Base-by-base conservation (phyloP, 2,329 filamentous ascomycete genomes). In the Diplodia intermedia region DNA sequence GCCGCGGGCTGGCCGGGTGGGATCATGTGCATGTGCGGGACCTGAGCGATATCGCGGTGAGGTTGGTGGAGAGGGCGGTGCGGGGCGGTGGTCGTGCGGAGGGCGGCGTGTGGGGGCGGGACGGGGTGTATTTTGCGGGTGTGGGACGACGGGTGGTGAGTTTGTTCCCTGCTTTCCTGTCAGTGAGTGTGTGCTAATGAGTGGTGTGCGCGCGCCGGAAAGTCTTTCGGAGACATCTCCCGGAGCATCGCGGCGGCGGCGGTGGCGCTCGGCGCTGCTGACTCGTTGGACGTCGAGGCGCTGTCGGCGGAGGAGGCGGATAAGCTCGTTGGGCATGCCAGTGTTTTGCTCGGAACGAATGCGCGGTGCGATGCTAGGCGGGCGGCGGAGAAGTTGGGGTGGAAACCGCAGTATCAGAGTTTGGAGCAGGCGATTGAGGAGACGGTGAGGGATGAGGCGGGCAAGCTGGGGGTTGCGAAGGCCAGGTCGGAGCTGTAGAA, bases 311-410 rank as follows among this genome's bases (percentile, higher is more conserved):
- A 82, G 5, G 84, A 86, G 4, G 82, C 84, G 3, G 79, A 82
- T 29, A 78, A 81, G n/a, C 75, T 81, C 55, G 78, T 77, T 1
- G 77, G 80, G 0, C 84, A 82, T 68, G 84, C 86, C 61, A 80
- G 83, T 31, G 74, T 85, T 1, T 80, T 83, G 6, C 89, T 87
- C 85, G 89, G 89, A 0, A 78, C 85, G 68, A 91, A 91, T 69
- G 88, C 87, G 0, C 81, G 85, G 56, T 84, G 84, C 2, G 80
- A 79, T 65, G 86, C 87, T 0, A 80, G 82, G 69, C 79, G 89
- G 54, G 86, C 85, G 1, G 82, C 79, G 33, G 84, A 86, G 70
- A 73, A 85, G 47, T 74, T 91, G 8, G 86, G 84, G 0, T 91
- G 88, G 89, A 81, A 82, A 57, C 86, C 89, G 0, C 79, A 76